Evolutionary conservation across 2,329 filamentous ascomycete species (phyloP).

Genomic region (Coniochaeta prunicola): DNA sequence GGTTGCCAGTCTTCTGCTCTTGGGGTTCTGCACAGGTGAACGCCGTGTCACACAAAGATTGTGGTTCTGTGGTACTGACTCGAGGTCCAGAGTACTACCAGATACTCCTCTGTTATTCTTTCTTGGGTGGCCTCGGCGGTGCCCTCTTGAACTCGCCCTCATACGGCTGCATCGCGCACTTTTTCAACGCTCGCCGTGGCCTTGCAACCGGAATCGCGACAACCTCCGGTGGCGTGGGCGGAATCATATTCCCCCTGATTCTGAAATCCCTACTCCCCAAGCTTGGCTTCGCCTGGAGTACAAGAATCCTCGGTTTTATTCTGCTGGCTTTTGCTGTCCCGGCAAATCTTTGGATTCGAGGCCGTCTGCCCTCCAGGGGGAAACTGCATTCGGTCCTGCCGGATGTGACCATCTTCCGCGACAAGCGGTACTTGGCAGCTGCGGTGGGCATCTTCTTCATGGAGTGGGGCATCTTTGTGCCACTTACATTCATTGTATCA

Average conservation of each 20-base stretch:
- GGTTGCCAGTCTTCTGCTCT: slow-evolving; percentile 53
- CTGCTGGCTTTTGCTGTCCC: slow-evolving; percentile 38
- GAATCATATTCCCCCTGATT: slow-evolving; percentile 53
- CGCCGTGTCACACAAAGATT: neutral
- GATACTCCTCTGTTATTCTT: slow-evolving; percentile 69
- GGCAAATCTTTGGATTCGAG: slow-evolving; percentile 39
- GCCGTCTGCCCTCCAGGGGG: slow-evolving; percentile 43
- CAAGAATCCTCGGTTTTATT: slow-evolving; percentile 42
- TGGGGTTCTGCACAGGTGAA: slow-evolving; percentile 58
- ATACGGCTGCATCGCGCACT: slow-evolving; percentile 69
- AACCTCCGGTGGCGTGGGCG: slow-evolving; percentile 62
- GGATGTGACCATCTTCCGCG: slow-evolving; percentile 54
- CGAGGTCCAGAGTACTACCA: slow-evolving; percentile 58
- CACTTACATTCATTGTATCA: slow-evolving; percentile 68
- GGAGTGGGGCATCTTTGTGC: slow-evolving; percentile 65
- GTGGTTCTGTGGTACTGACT: slow-evolving; percentile 3
- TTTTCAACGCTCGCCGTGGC: slow-evolving; percentile 66
- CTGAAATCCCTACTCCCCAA: slow-evolving; percentile 36
- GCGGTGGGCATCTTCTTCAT: slow-evolving; percentile 60
- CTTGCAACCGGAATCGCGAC: slow-evolving; percentile 77
- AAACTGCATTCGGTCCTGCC: slow-evolving; percentile 35
- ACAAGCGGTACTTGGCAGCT: slow-evolving; percentile 52
- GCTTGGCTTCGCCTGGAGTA: slow-evolving; percentile 42
- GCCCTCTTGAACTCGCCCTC: slow-evolving; percentile 73
- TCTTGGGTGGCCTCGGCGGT: slow-evolving; percentile 65